Evolutionary conservation across 371 early-diverging fungal species (phyloP).

Genomic region (Encephalitozoon intestinalis): DNA sequence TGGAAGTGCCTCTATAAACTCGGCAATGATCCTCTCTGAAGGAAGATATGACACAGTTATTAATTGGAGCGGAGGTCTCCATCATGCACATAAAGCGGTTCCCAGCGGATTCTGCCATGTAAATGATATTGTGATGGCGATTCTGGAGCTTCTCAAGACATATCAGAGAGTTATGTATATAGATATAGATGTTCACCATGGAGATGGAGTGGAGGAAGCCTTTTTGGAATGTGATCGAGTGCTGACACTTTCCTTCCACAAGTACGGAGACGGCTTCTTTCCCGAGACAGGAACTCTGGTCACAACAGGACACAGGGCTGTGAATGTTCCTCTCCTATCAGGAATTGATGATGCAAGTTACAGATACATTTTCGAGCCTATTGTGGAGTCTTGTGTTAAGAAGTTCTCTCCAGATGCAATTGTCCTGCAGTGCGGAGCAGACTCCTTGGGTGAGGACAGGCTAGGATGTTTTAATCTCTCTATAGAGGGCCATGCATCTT

Average conservation of each 20-base stretch:
- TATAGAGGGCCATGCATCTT: slow-evolving; percentile 76
- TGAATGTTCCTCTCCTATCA: slow-evolving; percentile 78
- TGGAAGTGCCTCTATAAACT: slow-evolving; percentile 83
- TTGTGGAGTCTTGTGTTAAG: slow-evolving; percentile 70
- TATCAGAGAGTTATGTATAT: slow-evolving; percentile 72
- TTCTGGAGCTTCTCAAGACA: slow-evolving; percentile 71
- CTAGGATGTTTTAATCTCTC: slow-evolving; percentile 78
- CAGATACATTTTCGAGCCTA: slow-evolving; percentile 69
- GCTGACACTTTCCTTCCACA: slow-evolving; percentile 81
- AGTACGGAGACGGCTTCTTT: slow-evolving; percentile 81
- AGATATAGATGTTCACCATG: slow-evolving; percentile 88
- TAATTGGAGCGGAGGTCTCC: slow-evolving; percentile 87
- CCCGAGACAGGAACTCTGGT: slow-evolving; percentile 78
- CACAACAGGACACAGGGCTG: slow-evolving; percentile 68
- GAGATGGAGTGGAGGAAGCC: slow-evolving; percentile 83
- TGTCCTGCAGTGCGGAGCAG: slow-evolving; percentile 87
- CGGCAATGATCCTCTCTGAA: slow-evolving; percentile 69
- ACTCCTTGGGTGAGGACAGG: slow-evolving; percentile 77
- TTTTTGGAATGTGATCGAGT: slow-evolving; percentile 78
- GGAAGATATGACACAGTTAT: slow-evolving; percentile 72
- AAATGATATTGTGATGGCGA: slow-evolving; percentile 82
- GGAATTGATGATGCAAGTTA: slow-evolving; percentile 79
- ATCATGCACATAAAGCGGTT: slow-evolving; percentile 82
- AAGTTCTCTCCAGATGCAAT: slow-evolving; percentile 72
- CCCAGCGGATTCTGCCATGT: slow-evolving; percentile 87